Percentiles rank a stretch among this genome's conserved stretches.
Conservation (phyloP, 2,329 filamentous ascomycete species). For the Alternaria sp. region DNA sequence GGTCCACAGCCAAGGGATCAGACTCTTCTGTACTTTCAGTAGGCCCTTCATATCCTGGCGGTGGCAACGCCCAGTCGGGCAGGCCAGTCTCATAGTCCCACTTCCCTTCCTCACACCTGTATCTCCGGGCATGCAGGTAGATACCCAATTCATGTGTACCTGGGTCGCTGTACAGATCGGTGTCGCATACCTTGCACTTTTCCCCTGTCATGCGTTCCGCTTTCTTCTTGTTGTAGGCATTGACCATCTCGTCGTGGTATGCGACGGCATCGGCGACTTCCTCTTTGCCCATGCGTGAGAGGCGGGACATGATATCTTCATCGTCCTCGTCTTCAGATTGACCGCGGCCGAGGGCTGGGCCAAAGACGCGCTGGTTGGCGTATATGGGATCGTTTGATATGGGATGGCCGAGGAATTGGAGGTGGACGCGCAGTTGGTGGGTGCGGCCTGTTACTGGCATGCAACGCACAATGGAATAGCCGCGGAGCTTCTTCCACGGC, state of each 20-base stretch:
- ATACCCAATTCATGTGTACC: conserved; percentile 89
- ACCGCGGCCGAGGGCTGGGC: conserved; percentile 74
- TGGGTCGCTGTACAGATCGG: conserved; percentile 91
- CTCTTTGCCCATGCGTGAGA: conserved; percentile 91
- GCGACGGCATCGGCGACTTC: conserved; percentile 89
- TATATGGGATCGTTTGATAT: conserved; percentile 99
- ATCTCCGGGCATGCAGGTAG: conserved; percentile 91
- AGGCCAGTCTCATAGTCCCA: conserved; percentile 90
- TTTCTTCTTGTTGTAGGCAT: conserved; percentile 86
- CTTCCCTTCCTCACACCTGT: conserved; percentile 80
- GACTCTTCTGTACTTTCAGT: conserved; percentile 66
- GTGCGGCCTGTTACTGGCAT: conserved; percentile 92
- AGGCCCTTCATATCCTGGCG: conserved; percentile 74
- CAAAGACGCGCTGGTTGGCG: conserved; percentile 92
- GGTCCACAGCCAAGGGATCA: conserved; percentile 56
- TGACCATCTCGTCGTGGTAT: conserved; percentile 93
- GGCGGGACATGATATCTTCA: conserved; percentile 85
- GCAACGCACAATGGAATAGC: conserved; percentile 95
- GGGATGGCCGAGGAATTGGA: conserved; percentile 92
- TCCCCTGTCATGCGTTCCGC: conserved; percentile 93
- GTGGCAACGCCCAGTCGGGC: conserved; percentile 87
- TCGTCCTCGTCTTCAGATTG: conserved; percentile 77
- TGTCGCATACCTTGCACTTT: conserved; percentile 80
- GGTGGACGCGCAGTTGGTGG: conserved; percentile 92
- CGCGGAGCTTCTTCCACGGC: conserved; percentile 66